Base-by-base conservation (phyloP, 2,329 filamentous ascomycete species). In the Fusarium abutilonis region DNA sequence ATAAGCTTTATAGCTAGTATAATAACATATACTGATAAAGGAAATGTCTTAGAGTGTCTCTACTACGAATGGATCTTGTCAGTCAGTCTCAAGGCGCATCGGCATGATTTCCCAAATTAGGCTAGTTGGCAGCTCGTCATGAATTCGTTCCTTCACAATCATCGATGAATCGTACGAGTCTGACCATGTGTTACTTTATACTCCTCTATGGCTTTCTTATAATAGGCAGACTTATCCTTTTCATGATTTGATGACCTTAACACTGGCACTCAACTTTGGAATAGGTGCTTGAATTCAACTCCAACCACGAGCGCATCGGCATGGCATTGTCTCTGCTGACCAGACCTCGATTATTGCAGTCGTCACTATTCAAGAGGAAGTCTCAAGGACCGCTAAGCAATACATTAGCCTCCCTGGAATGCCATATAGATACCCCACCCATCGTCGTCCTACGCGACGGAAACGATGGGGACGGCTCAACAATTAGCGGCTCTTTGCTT, bases 241-340 rank as follows among this genome's bases (percentile, higher is more conserved):
- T 26, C 23, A 26, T 26, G 23, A 7, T 26, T 26, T 26, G 23
- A 26, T 26, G 23, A 26, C 23, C 23, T 26, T 5, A 26, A 26
- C 23, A 26, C 23, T 4, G 23, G 23, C 23, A 26, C 23, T 26
- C 23, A 26, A 26, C 23, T 8, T 26, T 26, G 23, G 8, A 26
- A 26, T 26, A 26, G 23, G 23, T 26, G 5, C 6, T 26, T 8
- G 23, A 6, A 26, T 8, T 26, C 6, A 26, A 26, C 3, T 6
- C 13, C 17, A 9, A 14, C n/a, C 15, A 9, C 21, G 3, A 3
- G 13, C 14, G 34, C 19, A 8, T 29, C 29, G 38, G 9, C 1
- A 68, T 68, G 59, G 52, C 47, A 9, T 15, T 68, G 8, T 40
- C 35, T 2, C 40, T 23, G 14, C 8, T 57, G 6, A 57, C 60